Percentiles rank a stretch among this genome's conserved stretches.
Evolutionary conservation across 345 rosid species (phyloP).

Genomic region (Microcos paniculata): DNA sequence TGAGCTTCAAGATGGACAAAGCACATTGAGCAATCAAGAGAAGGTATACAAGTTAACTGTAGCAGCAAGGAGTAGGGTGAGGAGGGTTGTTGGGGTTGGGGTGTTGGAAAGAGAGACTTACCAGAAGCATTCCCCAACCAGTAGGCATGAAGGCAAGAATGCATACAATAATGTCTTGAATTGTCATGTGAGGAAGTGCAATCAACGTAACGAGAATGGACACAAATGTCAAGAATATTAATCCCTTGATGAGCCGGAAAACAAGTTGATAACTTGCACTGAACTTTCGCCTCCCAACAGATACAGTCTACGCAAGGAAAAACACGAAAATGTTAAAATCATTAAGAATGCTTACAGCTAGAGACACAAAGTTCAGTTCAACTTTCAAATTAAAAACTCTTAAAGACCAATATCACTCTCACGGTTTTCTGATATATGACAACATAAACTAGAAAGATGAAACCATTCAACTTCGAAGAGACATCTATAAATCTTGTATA

Average conservation of each 20-base stretch:
- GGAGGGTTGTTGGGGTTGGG: neutral
- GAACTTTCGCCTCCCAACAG: conserved; percentile 91
- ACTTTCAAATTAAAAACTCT: too few species aligned
- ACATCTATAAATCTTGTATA: too few species aligned
- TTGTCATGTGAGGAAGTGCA: conserved; percentile 84
- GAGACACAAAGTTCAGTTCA: too few species aligned
- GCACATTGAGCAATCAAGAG: neutral
- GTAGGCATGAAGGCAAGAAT: conserved; percentile 98
- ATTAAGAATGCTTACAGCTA: neutral
- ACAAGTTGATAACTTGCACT: conserved; percentile 94
- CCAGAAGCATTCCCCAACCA: conserved; percentile 99
- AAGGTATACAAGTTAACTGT: neutral
- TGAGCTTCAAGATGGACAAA: neutral
- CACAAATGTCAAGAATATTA: conserved; percentile 84
- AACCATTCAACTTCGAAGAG: too few species aligned
- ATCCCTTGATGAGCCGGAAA: conserved; percentile 92
- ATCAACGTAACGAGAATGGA: conserved; percentile 74
- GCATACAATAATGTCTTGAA: conserved; percentile 84
- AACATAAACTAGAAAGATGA: too few species aligned
- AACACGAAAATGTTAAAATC: neutral
- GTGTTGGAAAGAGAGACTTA: conserved; percentile 28
- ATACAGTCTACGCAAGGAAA: conserved; percentile 61
- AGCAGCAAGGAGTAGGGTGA: neutral
- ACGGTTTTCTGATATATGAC: too few species aligned
- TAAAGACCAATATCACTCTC: too few species aligned